These are phyloP conservation scores for Monotropa hypopitys DNA, from an alignment of 179 eudicot genomes.

Conservation along the genomic window DNA sequence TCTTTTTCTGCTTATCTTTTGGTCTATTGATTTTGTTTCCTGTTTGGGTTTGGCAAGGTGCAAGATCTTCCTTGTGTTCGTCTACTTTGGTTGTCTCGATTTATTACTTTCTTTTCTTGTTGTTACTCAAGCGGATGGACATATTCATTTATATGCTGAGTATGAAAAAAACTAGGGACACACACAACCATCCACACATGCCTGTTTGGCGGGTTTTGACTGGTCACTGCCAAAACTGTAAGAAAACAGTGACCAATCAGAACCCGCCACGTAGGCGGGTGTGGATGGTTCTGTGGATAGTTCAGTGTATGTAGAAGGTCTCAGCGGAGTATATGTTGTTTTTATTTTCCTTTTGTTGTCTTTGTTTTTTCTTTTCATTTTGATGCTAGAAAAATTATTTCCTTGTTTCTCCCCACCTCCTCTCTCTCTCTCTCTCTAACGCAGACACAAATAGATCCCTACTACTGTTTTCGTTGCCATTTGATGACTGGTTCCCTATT, in stretches of 20 bases:
- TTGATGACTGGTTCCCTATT: not conserved
- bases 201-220: too few relatives aligned
- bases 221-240: too few relatives aligned
- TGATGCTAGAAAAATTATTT: not conserved
- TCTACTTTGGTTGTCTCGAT: not conserved
- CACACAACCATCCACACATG: too few relatives aligned
- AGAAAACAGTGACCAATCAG: too few relatives aligned
- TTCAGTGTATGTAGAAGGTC: too few relatives aligned
- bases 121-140: not conserved
- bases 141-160: not conserved
- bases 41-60: not conserved
- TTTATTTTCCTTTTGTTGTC: not conserved
- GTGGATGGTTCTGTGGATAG: too few relatives aligned
- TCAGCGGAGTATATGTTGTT: too few relatives aligned
- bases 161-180: too few relatives aligned
- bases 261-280: too few relatives aligned
- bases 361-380: not conserved
- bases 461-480: not conserved
- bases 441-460: not conserved
- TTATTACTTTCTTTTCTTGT: not conserved
- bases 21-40: not conserved
- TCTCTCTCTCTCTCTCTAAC: not conserved
- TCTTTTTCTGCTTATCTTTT: not conserved
- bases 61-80: slow-evolving; percentile 5
- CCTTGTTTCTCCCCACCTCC: not conserved